Conservation (phyloP, 345 rosid genomes). For the Laguncularia racemosa region DNA sequence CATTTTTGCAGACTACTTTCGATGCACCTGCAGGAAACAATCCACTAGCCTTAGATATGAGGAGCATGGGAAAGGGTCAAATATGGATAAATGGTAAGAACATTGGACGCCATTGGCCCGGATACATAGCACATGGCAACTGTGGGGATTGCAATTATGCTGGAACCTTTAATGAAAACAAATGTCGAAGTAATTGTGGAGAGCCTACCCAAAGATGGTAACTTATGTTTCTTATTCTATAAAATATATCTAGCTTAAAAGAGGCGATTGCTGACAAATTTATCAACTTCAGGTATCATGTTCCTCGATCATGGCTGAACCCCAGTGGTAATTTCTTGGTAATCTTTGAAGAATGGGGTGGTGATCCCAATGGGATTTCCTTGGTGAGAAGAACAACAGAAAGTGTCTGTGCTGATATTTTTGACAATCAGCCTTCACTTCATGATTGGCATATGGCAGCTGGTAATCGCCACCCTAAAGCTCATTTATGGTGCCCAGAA, state of each 20-base stretch:
- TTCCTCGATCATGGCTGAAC: constrained; percentile 39
- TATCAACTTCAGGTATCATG: constrained; percentile 31
- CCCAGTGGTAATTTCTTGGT: constrained; percentile 26
- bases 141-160: constrained; percentile 28
- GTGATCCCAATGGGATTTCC: constrained; percentile 23
- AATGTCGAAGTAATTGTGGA: constrained; percentile 40
- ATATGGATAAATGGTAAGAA: constrained; percentile 42
- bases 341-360: constrained; percentile 37
- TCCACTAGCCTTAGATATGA: constrained; percentile 43
- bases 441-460: neutral
- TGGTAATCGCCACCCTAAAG: constrained; percentile 7
- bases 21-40: constrained; percentile 33
- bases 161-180: constrained; percentile 28
- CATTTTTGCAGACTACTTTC: constrained; percentile 28
- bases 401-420: constrained; percentile 22
- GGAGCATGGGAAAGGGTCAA: constrained; percentile 47
- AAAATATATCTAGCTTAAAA: neutral
- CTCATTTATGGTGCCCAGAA: constrained; percentile 37
- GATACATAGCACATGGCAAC: constrained; percentile 29
- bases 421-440: constrained; percentile 11
- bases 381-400: constrained; percentile 23
- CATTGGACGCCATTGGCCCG: constrained; percentile 47
- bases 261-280: neutral
- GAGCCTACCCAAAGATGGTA: constrained; percentile 45
- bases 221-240: neutral